Conservation (phyloP, 1,284 basidiomycete genomes). For the Vanrija humicola region DNA sequence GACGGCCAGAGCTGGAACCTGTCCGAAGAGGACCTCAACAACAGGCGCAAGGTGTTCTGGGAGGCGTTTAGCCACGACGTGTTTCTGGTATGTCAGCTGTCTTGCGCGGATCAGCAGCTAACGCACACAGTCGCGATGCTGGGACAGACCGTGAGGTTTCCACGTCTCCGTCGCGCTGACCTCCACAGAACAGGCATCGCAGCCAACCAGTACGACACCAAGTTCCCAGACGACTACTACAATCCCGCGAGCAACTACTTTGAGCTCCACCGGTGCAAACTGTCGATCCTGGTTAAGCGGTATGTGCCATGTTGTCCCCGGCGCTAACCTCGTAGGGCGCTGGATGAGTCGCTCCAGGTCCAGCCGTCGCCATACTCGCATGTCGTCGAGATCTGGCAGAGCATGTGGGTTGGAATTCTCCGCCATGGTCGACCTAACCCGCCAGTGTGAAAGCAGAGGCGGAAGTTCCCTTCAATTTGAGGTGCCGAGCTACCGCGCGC, state of each 20-base stretch:
- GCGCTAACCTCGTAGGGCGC: background rate
- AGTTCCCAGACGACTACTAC: conserved; percentile 1
- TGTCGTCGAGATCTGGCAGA: conserved; percentile 5
- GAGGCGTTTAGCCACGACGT: conserved; percentile 27
- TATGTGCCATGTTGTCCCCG: background rate
- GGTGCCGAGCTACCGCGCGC: conserved; percentile 22
- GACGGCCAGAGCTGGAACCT: conserved; percentile 25
- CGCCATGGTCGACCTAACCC: background rate
- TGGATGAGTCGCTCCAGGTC: conserved; percentile 1
- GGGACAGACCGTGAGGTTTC: background rate
- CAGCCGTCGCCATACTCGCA: background rate
- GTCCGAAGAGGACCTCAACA: conserved; percentile 11
- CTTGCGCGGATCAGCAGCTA: background rate
- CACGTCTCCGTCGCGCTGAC: background rate
- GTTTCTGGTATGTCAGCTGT: conserved; percentile 14
- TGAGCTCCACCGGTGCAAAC: conserved; percentile 4
- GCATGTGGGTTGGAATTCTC: background rate
- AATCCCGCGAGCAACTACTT: background rate
- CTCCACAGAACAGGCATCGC: background rate
- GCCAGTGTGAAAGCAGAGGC: background rate
- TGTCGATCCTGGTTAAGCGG: conserved; percentile 1
- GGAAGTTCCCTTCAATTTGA: conserved; percentile 21
- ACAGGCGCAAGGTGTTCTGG: conserved; percentile 32
- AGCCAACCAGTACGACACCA: conserved; percentile 3
- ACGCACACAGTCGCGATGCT: background rate